Percentiles rank a stretch among this genome's conserved stretches.
Evolutionary conservation across 345 rosid genomes (phyloP).

Genomic region (Cardiospermum halicacabum): DNA sequence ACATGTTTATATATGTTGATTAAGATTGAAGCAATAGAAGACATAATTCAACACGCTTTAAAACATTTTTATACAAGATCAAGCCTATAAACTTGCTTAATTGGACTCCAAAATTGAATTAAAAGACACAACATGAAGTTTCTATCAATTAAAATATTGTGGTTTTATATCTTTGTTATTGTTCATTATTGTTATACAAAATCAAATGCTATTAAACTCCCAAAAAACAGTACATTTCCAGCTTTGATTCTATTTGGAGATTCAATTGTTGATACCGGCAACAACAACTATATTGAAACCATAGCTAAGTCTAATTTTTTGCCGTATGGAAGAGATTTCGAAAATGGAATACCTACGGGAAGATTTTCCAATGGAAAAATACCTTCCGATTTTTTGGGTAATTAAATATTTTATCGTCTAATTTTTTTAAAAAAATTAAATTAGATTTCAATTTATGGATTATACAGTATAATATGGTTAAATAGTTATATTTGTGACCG

Average conservation of each 20-base stretch:
- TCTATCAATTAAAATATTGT: not conserved
- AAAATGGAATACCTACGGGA: slow-evolving; percentile 27
- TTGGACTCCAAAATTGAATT: not conserved
- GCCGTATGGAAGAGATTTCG: slow-evolving; percentile 46
- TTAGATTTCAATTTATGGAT: too few species aligned
- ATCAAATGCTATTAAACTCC: slow-evolving; percentile 5
- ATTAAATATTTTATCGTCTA: too few species aligned
- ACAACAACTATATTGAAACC: slow-evolving; percentile 25
- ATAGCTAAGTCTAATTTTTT: slow-evolving; percentile 29
- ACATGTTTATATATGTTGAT: too few species aligned
- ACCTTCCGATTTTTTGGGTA: slow-evolving; percentile 34
- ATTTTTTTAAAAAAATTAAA: too few species aligned
- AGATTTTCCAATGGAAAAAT: slow-evolving; percentile 36
- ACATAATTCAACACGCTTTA: too few species aligned
- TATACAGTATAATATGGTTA: too few species aligned
- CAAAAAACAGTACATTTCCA: slow-evolving; percentile 1
- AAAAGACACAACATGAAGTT: slow-evolving; percentile 4
- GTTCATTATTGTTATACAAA: not conserved
- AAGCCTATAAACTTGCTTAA: too few species aligned
- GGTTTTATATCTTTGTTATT: not conserved
- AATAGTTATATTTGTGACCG: too few species aligned
- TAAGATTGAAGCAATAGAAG: too few species aligned
- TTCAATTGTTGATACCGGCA: slow-evolving; percentile 39
- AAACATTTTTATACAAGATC: too few species aligned
- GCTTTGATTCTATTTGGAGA: slow-evolving; percentile 39